Evolutionary conservation across 2,329 filamentous ascomycete species (phyloP).

Genomic region (Sporothrix inflata): DNA sequence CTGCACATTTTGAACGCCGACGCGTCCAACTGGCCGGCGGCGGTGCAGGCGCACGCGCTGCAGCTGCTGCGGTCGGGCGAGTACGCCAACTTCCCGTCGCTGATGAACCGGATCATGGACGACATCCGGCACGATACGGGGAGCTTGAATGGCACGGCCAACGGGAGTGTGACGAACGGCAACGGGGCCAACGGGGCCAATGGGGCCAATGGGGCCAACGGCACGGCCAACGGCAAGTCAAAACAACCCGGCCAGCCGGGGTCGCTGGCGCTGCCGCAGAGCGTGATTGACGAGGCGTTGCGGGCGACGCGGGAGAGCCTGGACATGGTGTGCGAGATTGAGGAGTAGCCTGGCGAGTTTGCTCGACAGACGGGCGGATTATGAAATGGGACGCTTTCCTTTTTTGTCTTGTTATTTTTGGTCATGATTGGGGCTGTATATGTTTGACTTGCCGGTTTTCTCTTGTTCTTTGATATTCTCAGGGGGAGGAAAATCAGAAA

Average conservation of each 20-base stretch:
- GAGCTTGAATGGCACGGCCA: not conserved
- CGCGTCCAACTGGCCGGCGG: constrained; percentile 64
- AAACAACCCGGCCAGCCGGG: not conserved
- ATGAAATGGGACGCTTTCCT: not conserved
- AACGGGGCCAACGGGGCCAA: too few species aligned
- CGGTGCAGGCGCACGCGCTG: constrained; percentile 62
- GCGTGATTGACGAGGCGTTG: constrained; percentile 66
- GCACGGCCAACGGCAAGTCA: constrained; percentile 39
- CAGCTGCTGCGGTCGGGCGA: constrained; percentile 63
- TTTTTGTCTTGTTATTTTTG: not conserved
- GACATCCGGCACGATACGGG: constrained; percentile 60
- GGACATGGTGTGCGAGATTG: constrained; percentile 45
- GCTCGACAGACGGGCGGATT: too few species aligned
- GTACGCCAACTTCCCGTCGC: constrained; percentile 62
- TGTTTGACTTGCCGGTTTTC: not conserved
- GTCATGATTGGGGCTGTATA: not conserved
- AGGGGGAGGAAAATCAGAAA: not conserved
- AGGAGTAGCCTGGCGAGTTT: constrained; percentile 35
- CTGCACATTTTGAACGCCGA: constrained; percentile 65
- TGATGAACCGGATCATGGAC: constrained; percentile 63
- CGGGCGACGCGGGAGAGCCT: constrained; percentile 62
- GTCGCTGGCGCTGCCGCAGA: constrained; percentile 58
- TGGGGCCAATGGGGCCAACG: too few species aligned
- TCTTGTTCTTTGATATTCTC: not conserved
- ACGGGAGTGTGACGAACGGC: not conserved